Evolutionary conservation across 176 grass and related monocot genomes (phyloP).

Genomic region (sorghum (Sorghum bicolor)): DNA sequence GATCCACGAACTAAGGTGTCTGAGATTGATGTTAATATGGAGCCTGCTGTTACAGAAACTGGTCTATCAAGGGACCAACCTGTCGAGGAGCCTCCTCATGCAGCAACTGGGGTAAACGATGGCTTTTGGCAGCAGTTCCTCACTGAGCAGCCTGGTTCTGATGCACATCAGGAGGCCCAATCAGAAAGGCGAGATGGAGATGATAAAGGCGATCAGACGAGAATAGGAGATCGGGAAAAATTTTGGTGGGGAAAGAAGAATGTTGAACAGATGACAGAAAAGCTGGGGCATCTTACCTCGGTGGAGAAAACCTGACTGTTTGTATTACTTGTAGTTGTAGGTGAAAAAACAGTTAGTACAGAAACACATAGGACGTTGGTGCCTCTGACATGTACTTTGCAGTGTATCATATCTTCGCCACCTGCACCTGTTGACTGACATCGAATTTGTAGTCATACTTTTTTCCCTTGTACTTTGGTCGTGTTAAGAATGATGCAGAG

Average conservation of each 20-base stretch:
- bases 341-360: conserved; percentile 31
- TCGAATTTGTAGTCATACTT: conserved; percentile 22
- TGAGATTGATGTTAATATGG: conserved; percentile 88
- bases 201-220: conserved; percentile 36
- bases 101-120: conserved; percentile 61
- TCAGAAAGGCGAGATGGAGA: conserved; percentile 61
- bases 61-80: conserved; percentile 53
- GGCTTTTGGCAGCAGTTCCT: conserved; percentile 95
- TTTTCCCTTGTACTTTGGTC: background rate
- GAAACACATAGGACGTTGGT: conserved; percentile 23
- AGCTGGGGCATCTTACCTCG: conserved; percentile 60
- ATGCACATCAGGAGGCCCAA: conserved; percentile 66
- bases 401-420: conserved; percentile 35
- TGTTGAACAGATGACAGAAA: conserved; percentile 55
- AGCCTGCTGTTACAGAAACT: conserved; percentile 61
- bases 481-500: conserved; percentile 16
- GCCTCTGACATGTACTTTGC: conserved; percentile 40
- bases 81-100: conserved; percentile 1
- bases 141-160: conserved; percentile 66
- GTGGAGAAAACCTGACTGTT: conserved; percentile 60
- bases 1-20: conserved; percentile 53
- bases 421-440: conserved; percentile 10
- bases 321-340: conserved; percentile 36
- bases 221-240: conserved; percentile 23
- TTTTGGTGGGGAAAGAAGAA: conserved; percentile 66